Evolutionary conservation across 495 filamentous ascomycete species (phyloP).

Genomic region (Penicillium mononematosum): DNA sequence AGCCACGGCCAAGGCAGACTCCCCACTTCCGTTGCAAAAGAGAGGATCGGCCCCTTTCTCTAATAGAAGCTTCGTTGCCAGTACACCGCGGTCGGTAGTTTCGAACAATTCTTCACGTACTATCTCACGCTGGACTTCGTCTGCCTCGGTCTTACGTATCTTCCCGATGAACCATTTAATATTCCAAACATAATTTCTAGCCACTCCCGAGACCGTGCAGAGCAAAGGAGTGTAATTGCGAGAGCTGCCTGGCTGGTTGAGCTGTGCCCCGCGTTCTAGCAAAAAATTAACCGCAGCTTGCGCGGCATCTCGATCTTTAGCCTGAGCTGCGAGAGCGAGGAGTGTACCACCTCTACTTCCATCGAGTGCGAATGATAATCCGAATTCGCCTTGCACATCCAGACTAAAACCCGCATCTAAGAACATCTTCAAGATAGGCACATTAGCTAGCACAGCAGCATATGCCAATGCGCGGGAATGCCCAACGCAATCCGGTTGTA

Average conservation of each 20-base stretch:
- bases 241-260: neutral
- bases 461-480: neutral
- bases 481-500: neutral
- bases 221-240: neutral
- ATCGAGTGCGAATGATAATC: too few relatives aligned
- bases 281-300: neutral
- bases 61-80: neutral
- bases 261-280: neutral
- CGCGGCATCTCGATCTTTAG: neutral
- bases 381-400: neutral
- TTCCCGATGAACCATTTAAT: too few relatives aligned
- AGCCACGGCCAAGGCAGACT: neutral
- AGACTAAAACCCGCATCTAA: neutral
- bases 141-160: too few relatives aligned
- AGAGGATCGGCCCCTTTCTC: slow-evolving; percentile 1
- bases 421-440: neutral
- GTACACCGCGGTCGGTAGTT: neutral
- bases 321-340: neutral
- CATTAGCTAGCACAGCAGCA: neutral
- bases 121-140: too few relatives aligned
- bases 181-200: too few relatives aligned
- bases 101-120: too few relatives aligned
- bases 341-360: neutral
- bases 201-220: neutral
- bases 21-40: neutral